Conservation (phyloP, 2,329 filamentous ascomycete species). For the Clathrospora elynae region DNA sequence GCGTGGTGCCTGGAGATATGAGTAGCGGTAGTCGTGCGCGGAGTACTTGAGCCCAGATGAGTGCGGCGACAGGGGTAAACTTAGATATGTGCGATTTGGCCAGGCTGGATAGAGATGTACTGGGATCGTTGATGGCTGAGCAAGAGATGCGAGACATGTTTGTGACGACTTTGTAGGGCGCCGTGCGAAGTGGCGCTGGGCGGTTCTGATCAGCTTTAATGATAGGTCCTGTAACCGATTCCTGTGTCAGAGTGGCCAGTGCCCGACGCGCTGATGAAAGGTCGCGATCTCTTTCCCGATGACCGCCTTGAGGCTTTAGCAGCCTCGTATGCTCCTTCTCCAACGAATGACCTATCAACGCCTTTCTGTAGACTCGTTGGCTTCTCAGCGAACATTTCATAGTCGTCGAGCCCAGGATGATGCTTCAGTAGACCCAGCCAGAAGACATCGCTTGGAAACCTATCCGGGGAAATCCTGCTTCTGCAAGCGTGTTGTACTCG, state of each 20-base stretch:
- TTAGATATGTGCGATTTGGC: not conserved
- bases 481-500: slow-evolving; percentile 11
- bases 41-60: slow-evolving; percentile 9
- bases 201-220: not conserved
- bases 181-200: not conserved
- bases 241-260: not conserved
- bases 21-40: slow-evolving; percentile 2
- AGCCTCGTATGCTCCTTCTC: not conserved
- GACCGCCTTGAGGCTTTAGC: no score
- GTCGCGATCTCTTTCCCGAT: no score
- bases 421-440: slow-evolving; percentile 16
- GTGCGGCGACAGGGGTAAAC: slow-evolving; percentile 1
- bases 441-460: slow-evolving; percentile 14
- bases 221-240: not conserved
- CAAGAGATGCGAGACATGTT: slow-evolving; percentile 12
- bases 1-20: slow-evolving; percentile 1
- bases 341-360: slow-evolving; percentile 27
- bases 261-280: slow-evolving; percentile 3
- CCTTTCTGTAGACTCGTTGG: slow-evolving; percentile 15
- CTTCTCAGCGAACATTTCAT: slow-evolving; percentile 16
- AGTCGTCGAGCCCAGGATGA: slow-evolving; percentile 19
- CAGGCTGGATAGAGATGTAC: not conserved
- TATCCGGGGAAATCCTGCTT: slow-evolving; percentile 16
- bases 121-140: not conserved
- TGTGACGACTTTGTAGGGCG: slow-evolving; percentile 12